Percentiles rank a stretch among this genome's conserved stretches.
These are phyloP conservation scores for Yarrowia alimentaria DNA, from an alignment of 805 yeast species.

Conservation along the genomic window DNA sequence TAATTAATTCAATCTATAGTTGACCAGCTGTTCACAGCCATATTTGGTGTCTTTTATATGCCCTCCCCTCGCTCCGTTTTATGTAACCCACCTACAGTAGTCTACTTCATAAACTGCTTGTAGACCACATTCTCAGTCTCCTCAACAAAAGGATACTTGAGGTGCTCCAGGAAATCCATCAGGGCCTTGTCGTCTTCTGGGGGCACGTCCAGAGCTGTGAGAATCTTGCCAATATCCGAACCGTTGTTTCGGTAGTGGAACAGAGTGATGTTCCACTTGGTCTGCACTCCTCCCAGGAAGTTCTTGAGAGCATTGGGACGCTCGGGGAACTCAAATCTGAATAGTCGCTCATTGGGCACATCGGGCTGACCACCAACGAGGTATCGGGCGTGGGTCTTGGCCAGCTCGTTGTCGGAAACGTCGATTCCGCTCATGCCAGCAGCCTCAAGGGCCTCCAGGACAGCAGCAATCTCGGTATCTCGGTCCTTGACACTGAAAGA, in stretches of 20 bases:
- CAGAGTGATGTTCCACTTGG: constrained; percentile 86
- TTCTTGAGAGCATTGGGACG: constrained; percentile 90
- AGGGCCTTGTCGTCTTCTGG: constrained; percentile 62
- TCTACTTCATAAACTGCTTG: constrained; percentile 58
- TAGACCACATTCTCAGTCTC: constrained; percentile 88
- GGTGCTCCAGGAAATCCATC: constrained; percentile 60
- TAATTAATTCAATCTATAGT: too few species aligned
- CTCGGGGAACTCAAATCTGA: constrained; percentile 93
- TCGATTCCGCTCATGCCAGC: constrained; percentile 75
- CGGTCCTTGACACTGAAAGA: constrained; percentile 80
- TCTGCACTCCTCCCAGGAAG: constrained; percentile 68
- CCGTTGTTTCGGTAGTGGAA: constrained; percentile 98
- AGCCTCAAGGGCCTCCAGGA: constrained; percentile 56
- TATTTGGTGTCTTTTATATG: too few species aligned
- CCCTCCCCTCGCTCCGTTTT: too few species aligned
- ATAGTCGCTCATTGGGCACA: constrained; percentile 71
- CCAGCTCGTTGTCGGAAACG: constrained; percentile 88
- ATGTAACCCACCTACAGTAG: too few species aligned
- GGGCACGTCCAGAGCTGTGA: constrained; percentile 88
- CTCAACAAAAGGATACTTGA: constrained; percentile 75
- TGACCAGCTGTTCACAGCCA: too few species aligned
- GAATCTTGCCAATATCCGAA: constrained; percentile 86
- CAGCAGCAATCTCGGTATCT: constrained; percentile 65
- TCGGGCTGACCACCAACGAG: constrained; percentile 87
- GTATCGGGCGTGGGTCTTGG: constrained; percentile 94